These are phyloP conservation scores for Chrysoporthe deuterocubensis DNA, from an alignment of 2,329 filamentous ascomycete species.

Conservation along the genomic window DNA sequence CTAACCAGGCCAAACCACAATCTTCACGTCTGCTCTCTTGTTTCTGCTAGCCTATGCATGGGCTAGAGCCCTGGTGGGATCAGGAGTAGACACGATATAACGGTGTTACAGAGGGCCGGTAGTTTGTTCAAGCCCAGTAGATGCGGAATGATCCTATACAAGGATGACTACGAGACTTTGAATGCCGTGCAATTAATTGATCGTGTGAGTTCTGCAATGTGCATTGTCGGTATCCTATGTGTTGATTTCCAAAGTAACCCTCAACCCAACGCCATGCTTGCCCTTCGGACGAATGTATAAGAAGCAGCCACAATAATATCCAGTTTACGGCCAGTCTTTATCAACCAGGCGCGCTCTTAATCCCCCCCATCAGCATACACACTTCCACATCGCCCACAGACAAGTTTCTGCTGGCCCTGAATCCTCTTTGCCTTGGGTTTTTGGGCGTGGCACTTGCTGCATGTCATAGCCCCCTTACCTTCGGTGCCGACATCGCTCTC, in stretches of 20 bases:
- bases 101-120: not conserved
- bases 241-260: not conserved
- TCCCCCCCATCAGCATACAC: constrained; percentile 30
- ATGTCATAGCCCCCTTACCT: constrained; percentile 54
- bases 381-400: constrained; percentile 62
- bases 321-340: not conserved
- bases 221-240: constrained; percentile 6
- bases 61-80: not conserved
- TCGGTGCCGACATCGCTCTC: constrained; percentile 42
- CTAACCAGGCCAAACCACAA: not conserved
- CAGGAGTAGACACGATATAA: not conserved
- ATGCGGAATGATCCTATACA: not conserved
- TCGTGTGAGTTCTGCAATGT: not conserved
- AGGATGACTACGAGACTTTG: not conserved
- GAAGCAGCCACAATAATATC: not conserved
- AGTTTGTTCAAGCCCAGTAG: not conserved
- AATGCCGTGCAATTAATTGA: not conserved
- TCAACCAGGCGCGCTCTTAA: not conserved
- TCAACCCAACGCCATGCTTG: constrained; percentile 16
- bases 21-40: not conserved
- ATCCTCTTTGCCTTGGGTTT: constrained; percentile 63
- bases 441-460: constrained; percentile 61
- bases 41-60: not conserved
- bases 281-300: not conserved
- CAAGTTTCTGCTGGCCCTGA: constrained; percentile 57